Percentiles rank a stretch among this genome's conserved stretches.
Conservation (phyloP, 73 alveolate species). For the Blepharisma japonicum region DNA sequence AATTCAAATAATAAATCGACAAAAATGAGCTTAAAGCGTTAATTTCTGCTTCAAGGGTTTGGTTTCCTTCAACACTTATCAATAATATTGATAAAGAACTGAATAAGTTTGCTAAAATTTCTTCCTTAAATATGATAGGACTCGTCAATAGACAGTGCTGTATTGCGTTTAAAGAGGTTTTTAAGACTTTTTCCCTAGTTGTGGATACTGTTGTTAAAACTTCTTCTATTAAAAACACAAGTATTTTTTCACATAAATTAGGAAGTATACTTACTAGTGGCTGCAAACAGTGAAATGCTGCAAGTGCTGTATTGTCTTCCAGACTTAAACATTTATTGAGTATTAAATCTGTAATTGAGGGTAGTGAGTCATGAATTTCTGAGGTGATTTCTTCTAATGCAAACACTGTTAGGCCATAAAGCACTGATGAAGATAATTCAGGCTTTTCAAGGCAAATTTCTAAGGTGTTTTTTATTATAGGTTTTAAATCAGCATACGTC, state of each 20-base stretch:
- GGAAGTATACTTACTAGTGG: not conserved
- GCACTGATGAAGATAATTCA: not conserved
- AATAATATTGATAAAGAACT: not conserved
- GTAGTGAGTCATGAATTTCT: not conserved
- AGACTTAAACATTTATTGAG: not conserved
- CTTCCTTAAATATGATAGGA: not conserved
- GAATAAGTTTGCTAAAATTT: not conserved
- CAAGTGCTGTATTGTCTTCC: not conserved
- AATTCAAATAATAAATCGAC: not conserved
- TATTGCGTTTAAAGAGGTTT: not conserved
- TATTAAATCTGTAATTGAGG: not conserved
- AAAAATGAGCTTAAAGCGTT: slow-evolving; percentile 1
- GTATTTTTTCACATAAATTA: not conserved
- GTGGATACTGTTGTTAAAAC: not conserved
- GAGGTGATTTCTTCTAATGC: slow-evolving; percentile 2
- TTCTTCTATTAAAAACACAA: not conserved
- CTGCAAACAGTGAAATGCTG: not conserved
- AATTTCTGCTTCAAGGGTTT: slow-evolving; percentile 15
- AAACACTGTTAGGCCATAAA: slow-evolving; percentile 15
- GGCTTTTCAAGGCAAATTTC: not conserved
- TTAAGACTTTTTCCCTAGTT: slow-evolving; percentile 14
- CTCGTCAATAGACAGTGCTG: not conserved
- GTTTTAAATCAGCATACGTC: slow-evolving; percentile 2
- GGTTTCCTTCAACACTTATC: not conserved
- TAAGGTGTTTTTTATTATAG: not conserved